A percentile compares a stretch with the other conserved stretches of the same genome.
These are phyloP conservation scores for Tricholoma matsutake DNA, from an alignment of 768 basidiomycete species.

Conservation along the genomic window DNA sequence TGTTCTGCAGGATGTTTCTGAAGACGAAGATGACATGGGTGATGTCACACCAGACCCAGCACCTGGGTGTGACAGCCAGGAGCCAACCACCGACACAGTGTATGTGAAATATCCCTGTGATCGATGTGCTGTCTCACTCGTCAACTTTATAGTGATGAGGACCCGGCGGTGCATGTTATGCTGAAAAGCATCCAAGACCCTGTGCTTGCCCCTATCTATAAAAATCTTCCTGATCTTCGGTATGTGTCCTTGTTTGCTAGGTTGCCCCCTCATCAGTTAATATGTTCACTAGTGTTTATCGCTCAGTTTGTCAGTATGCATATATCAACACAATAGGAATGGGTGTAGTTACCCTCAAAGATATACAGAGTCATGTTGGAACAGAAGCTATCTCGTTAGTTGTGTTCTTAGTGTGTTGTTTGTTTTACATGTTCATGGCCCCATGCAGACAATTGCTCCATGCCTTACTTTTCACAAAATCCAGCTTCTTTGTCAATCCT, in stretches of 20 bases:
- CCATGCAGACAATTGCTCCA: not conserved
- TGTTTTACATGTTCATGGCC: not conserved
- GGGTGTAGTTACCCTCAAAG: not conserved
- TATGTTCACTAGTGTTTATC: not conserved
- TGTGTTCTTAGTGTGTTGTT: not conserved
- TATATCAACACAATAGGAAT: not conserved
- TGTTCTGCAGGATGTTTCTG: not conserved
- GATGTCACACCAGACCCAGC: no score
- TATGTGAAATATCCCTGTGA: not conserved
- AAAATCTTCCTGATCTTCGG: not conserved
- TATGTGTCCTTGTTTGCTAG: not conserved
- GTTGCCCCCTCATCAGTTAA: not conserved
- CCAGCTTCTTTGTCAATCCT: not conserved
- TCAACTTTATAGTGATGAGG: not conserved
- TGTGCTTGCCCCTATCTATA: not conserved
- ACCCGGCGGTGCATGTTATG: not conserved
- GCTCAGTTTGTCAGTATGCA: not conserved
- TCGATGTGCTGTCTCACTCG: not conserved
- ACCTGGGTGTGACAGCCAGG: no score
- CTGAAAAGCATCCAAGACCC: not conserved
- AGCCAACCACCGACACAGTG: not conserved
- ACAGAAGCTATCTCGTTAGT: not conserved
- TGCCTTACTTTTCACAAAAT: not conserved
- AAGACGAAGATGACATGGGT: not conserved
- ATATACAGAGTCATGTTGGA: not conserved